Percentiles rank a stretch among this genome's conserved stretches.
Conservation (phyloP, 768 basidiomycete genomes). For the Mycena kentingensis region DNA sequence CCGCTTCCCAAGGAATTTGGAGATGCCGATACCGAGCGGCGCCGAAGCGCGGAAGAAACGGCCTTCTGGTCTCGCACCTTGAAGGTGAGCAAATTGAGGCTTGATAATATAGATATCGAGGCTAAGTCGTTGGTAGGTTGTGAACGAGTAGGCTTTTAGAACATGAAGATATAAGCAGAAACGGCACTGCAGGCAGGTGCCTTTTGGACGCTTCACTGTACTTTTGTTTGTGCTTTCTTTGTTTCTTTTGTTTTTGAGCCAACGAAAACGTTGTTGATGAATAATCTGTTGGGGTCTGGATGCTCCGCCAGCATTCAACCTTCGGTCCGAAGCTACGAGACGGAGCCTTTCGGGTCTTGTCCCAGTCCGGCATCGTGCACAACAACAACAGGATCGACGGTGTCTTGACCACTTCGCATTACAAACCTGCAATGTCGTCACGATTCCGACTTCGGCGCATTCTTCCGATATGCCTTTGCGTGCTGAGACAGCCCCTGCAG, state of each 20-base stretch:
- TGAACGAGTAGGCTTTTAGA: conserved; percentile 11
- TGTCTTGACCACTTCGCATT: too few species aligned
- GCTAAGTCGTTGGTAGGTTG: conserved; percentile 9
- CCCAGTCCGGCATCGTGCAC: too few species aligned
- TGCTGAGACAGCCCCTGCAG: too few species aligned
- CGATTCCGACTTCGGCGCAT: too few species aligned
- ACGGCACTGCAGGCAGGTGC: neutral
- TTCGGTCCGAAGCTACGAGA: too few species aligned
- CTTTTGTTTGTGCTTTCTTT: neutral
- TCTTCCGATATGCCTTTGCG: too few species aligned
- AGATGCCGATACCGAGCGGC: neutral
- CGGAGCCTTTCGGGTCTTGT: too few species aligned
- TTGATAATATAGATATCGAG: neutral
- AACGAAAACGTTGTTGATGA: neutral
- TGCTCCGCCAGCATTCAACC: too few species aligned
- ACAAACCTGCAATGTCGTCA: too few species aligned
- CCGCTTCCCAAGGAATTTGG: conserved; percentile 18
- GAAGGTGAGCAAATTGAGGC: conserved; percentile 4
- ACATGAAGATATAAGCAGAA: too few species aligned
- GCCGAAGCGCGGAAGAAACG: conserved; percentile 15
- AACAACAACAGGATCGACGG: too few species aligned
- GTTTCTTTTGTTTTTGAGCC: neutral
- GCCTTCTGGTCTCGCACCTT: conserved; percentile 19
- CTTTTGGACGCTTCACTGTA: neutral
- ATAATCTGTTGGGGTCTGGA: too few species aligned